Percentiles rank a stretch among this genome's conserved stretches.
Conservation (phyloP, 306 rosid genomes). For the Cyclanthera cordifolia region DNA sequence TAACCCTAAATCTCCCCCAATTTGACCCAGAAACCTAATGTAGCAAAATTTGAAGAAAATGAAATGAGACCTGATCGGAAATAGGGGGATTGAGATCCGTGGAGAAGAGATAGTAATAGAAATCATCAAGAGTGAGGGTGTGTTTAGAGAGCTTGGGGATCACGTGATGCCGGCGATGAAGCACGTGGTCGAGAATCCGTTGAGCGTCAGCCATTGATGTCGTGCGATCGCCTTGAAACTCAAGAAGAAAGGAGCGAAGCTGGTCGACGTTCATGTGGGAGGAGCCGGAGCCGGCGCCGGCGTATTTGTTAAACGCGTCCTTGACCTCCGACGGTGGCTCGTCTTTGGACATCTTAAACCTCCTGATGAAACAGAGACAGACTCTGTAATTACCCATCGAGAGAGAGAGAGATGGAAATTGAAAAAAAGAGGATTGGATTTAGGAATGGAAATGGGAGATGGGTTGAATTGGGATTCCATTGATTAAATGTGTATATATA, state of each 20-base stretch:
- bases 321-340: conserved; percentile 56
- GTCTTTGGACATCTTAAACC: conserved; percentile 43
- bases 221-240: conserved; percentile 42
- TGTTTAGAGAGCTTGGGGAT: conserved; percentile 5
- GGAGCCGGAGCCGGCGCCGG: conserved; percentile 27
- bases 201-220: conserved; percentile 28
- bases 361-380: conserved; percentile 60
- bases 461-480: neutral
- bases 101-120: conserved; percentile 41
- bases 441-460: neutral
- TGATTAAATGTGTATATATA: neutral
- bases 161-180: conserved; percentile 22
- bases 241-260: conserved; percentile 35
- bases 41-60: neutral
- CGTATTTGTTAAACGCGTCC: conserved; percentile 30
- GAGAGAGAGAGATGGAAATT: neutral
- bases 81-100: conserved; percentile 50
- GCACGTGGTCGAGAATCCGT: conserved; percentile 22
- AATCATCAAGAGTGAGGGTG: conserved; percentile 41
- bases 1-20: no score
- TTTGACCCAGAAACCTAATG: neutral
- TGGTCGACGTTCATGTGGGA: conserved; percentile 41
- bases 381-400: conserved; percentile 68
- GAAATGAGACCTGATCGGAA: conserved; percentile 31
- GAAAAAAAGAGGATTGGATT: no score